These are phyloP conservation scores for Mycena rosella DNA, from an alignment of 768 basidiomycete species.

Conservation along the genomic window DNA sequence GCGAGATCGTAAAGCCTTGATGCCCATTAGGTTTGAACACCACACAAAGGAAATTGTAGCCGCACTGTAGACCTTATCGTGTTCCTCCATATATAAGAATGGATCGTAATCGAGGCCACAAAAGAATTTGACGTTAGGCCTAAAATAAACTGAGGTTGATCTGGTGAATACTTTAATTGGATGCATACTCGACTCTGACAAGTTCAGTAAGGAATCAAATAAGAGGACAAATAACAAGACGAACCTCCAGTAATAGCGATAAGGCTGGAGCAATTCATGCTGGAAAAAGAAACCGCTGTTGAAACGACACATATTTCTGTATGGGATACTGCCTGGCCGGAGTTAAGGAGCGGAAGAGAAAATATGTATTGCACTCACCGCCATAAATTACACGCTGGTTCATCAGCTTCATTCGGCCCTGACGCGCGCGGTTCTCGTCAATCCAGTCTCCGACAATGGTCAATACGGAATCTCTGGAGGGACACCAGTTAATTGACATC, in stretches of 20 bases:
- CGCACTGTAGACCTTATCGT: conserved; percentile 63
- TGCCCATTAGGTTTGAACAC: not conserved
- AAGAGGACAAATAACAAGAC: conserved; percentile 30
- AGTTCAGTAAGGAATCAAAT: conserved; percentile 6
- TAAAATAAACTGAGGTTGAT: conserved; percentile 40
- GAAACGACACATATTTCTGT: conserved; percentile 97
- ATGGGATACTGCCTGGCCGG: conserved; percentile 53
- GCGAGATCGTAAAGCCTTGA: conserved; percentile 81
- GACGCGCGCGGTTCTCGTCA: conserved; percentile 75
- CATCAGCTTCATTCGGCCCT: conserved; percentile 73
- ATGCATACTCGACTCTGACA: conserved; percentile 81
- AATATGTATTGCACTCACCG: conserved; percentile 46
- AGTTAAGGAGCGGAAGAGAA: not conserved
- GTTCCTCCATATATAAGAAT: conserved; percentile 83
- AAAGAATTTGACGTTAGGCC: conserved; percentile 80
- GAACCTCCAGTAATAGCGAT: conserved; percentile 87
- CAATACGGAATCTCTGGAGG: not conserved
- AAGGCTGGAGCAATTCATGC: conserved; percentile 80
- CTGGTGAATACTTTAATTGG: conserved; percentile 11
- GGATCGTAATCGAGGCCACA: conserved; percentile 88
- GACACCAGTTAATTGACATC: not conserved
- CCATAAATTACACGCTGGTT: conserved; percentile 73
- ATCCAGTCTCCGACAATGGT: conserved; percentile 52
- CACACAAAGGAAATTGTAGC: not conserved
- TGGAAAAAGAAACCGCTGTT: conserved; percentile 93